Conservation (phyloP, 2,329 filamentous ascomycete species). For the Aspergillus aculeatinus region DNA sequence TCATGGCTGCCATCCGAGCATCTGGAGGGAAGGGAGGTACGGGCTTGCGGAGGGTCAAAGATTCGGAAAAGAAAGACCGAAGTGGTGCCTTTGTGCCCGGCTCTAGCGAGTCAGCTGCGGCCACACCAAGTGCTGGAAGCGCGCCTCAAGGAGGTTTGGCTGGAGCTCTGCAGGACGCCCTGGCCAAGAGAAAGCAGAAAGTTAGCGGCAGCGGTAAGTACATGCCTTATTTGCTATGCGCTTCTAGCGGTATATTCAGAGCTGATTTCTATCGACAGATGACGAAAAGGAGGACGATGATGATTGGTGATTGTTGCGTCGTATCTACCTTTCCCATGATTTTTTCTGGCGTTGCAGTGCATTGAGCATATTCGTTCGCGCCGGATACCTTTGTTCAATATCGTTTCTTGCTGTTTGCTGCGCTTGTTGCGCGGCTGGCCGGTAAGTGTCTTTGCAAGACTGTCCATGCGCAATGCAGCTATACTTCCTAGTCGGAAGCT, state of each 20-base stretch:
- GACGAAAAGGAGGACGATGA: conserved; percentile 49
- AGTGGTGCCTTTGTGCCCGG: conserved; percentile 47
- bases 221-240: not conserved
- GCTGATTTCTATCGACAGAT: conserved; percentile 37
- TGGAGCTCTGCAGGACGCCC: conserved; percentile 74
- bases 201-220: conserved; percentile 91
- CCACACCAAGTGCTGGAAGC: conserved; percentile 54
- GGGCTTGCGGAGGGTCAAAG: conserved; percentile 48
- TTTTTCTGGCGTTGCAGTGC: conserved; percentile 6
- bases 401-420: not conserved
- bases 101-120: conserved; percentile 59
- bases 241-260: not conserved
- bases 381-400: conserved; percentile 17
- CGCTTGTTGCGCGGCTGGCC: not conserved
- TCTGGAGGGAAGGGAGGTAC: conserved; percentile 54
- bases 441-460: not conserved
- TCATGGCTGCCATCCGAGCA: conserved; percentile 52
- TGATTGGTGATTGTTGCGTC: conserved; percentile 39
- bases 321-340: not conserved
- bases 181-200: conserved; percentile 85
- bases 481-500: not conserved
- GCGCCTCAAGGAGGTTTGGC: conserved; percentile 64
- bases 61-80: conserved; percentile 48
- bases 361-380: conserved; percentile 13
- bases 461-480: not conserved